Evolutionary conservation across 495 filamentous ascomycete species (phyloP), one percentile per base, ranked within the genome.

Genomic region (Penicillium parvum): DNA sequence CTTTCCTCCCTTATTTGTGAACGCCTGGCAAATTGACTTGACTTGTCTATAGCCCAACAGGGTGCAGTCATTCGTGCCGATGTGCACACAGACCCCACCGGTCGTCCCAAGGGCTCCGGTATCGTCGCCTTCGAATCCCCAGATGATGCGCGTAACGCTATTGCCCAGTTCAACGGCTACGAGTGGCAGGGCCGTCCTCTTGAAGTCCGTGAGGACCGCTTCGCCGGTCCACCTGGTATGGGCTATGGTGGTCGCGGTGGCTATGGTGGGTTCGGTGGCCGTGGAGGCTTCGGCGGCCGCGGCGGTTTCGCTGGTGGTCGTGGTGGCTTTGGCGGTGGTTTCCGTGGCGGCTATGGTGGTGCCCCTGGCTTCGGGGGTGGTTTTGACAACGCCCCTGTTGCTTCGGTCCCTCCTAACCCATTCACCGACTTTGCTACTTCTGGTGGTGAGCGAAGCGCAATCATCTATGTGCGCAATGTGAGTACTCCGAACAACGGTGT

Each of bases 401-500:
- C 49, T 7, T 46, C 65, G 3, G 59, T 67, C 20, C 79, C 84
- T n/a, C 88, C 94, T 0, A 98, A 97, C 66, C 78, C 92, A 2
- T 98, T 98, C 70, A 97, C 92, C 36, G 92, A 98, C 66, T 85
- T 76, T 56, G 94, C 91, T 38, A 91, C 89, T 22, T 84, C 86
- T 34, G 90, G 88, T 19, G 87, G 85, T 28, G 91, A 97, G 23
- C 80, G 81, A 52, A 84, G 82, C 61, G 76, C 85, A 47, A 82
- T 74, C 18, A 97, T 98, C 63, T 96, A 91, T 49, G 92, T 97
- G 40, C 89, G 92, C 70, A 98, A 98, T 58, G 92, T 97, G 76
- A 81, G 90, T 79, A 17, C 10, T 18, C 15, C 37, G 8, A 35
- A 19, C 3, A 11, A 4, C 8, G 2, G 8, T 14, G 12, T 7